Base-by-base conservation (phyloP, 2,329 filamentous ascomycete genomes). In the Boeremia exigua region DNA sequence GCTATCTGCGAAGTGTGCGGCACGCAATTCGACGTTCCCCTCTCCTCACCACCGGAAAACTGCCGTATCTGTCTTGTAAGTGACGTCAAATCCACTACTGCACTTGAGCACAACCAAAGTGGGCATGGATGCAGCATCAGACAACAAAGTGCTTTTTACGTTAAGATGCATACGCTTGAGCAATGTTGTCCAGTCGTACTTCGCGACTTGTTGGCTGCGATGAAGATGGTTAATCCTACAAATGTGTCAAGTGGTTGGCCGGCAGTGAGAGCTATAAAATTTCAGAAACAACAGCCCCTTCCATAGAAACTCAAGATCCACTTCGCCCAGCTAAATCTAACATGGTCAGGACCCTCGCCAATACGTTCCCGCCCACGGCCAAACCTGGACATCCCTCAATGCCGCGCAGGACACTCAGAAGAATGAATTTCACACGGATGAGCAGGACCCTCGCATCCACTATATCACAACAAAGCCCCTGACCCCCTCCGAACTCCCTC, bases 21-120 rank as follows among this genome's bases (percentile, higher is more conserved):
- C 19, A 90, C 88, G 0, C 89, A 92, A 67, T 91, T 82, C 72
- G 84, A 86, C 39, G 78, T 79, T 2, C 69, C 81, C 0, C 80
- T 86, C 58, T 76, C 77, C 36, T 59, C 74, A 11, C 67, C 79
- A 27, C 76, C 86, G 38, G 80, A 76, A 49, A 82, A 79, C 4
- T 92, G 89, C 75, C 82, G 83, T 54, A 89, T 92, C 60, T 92
- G 89, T 75, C 88, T 91, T 71, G 88, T 91, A 71, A 81, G 74
- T 63, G 52, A 56, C 55, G 48, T 30, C 34, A 59, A 29, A 17
- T 8, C 19, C 6, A 28, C 19, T 7, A 17, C n/a, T 14, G 19
- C 27, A 27, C 11, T 8, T 10, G 3, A 10, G 12, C 6, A 39
- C 37, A 25, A 14, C 19, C 6, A 34, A 12, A 34, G n/a, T n/a